phyloP scores from a whole-genome alignment of 768 basidiomycete genomes.

The Leccinum fibrillosum region DNA sequence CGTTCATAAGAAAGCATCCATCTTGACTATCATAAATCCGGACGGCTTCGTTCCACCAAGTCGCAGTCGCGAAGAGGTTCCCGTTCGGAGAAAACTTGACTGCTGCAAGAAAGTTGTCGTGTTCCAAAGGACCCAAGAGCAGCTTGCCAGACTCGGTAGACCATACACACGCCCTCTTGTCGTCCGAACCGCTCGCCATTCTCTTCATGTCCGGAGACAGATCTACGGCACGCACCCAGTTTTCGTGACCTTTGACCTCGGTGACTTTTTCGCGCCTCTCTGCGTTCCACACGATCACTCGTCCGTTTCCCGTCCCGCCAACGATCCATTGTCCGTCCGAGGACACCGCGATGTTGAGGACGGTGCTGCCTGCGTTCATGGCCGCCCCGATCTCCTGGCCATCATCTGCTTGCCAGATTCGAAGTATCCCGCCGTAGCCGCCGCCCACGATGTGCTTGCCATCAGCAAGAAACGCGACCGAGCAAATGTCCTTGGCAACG shows the following conservation, averaged over 20 bases:
- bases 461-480: constrained; percentile 3
- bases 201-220: constrained; percentile 10
- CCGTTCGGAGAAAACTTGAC: constrained; percentile 15
- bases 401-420: constrained; percentile 1
- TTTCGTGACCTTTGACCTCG: constrained; percentile 6
- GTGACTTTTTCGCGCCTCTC: constrained; percentile 2
- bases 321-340: constrained; percentile 11
- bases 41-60: constrained; percentile 12
- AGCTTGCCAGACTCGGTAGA: constrained; percentile 7
- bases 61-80: constrained; percentile 9
- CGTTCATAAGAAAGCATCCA: constrained; percentile 4
- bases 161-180: constrained; percentile 10
- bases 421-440: constrained; percentile 9
- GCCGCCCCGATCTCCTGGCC: constrained; percentile 2
- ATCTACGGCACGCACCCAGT: constrained; percentile 17
- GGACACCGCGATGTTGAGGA: constrained; percentile 6
- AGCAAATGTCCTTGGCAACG: constrained; percentile 9
- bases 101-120: constrained; percentile 1
- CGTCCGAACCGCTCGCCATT: constrained; percentile 13
- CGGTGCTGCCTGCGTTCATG: constrained; percentile 5
- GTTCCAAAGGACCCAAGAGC: constrained; percentile 9
- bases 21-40: constrained; percentile 9
- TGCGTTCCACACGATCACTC: constrained; percentile 10
- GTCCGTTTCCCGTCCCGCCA: constrained; percentile 1
- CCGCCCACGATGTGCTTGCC: constrained; percentile 8